A percentile compares a stretch with the other conserved stretches of the same genome.
These are phyloP conservation scores for Achaetomium macrosporum DNA, from an alignment of 2,329 filamentous ascomycete species.

Conservation along the genomic window DNA sequence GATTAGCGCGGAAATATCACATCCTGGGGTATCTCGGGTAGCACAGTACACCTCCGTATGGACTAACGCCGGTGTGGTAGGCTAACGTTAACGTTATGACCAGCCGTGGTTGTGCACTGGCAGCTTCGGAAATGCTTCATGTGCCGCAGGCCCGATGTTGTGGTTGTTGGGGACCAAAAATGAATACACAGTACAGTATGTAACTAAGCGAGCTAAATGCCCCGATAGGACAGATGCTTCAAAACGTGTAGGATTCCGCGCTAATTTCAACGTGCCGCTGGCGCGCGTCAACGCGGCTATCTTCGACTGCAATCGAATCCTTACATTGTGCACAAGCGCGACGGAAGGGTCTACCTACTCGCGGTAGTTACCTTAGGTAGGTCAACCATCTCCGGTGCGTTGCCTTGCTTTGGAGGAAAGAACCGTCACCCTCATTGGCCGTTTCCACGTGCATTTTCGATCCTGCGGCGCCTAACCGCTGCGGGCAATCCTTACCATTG, in stretches of 20 bases:
- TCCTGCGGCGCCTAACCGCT: conserved; percentile 9
- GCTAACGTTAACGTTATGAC: not conserved
- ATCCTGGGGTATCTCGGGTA: too few relatives aligned
- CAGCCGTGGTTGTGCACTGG: too few relatives aligned
- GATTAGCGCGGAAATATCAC: not conserved
- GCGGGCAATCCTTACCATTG: not conserved
- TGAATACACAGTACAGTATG: not conserved
- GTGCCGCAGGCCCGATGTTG: not conserved
- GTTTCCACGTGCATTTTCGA: conserved; percentile 10
- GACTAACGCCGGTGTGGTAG: not conserved
- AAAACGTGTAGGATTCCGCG: too few relatives aligned
- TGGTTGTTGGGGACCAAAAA: not conserved
- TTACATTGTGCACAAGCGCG: conserved; percentile 2
- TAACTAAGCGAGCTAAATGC: not conserved
- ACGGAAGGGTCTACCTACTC: not conserved
- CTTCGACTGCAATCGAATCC: not conserved
- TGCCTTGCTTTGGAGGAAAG: not conserved
- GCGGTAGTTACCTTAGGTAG: too few relatives aligned
- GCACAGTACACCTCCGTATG: too few relatives aligned
- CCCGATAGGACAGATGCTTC: not conserved
- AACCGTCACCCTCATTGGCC: conserved; percentile 10
- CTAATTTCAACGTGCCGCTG: not conserved
- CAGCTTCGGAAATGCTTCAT: not conserved
- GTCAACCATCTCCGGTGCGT: not conserved
- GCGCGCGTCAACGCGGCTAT: conserved; percentile 14